Evolutionary conservation across 2,329 filamentous ascomycete species (phyloP).

Genomic region (Chaetothyriales sp.): DNA sequence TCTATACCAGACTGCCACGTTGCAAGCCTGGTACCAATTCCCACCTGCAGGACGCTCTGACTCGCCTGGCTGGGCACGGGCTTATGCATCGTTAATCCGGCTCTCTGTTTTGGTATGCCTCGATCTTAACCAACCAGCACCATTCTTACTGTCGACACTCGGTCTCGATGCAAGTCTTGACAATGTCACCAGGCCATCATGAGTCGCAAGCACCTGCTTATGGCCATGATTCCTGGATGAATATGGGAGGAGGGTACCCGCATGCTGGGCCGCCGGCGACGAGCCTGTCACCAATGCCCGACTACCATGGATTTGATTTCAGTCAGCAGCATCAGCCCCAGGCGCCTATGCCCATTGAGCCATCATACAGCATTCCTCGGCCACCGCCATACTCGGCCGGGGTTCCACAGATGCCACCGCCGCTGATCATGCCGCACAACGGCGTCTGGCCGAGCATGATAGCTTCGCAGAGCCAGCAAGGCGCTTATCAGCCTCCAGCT

Average conservation of each 20-base stretch:
- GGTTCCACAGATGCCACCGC: conserved; percentile 30
- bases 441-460: conserved; percentile 62
- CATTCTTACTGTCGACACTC: background rate
- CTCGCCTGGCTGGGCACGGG: conserved; percentile 2
- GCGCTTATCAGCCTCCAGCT: conserved; percentile 43
- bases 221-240: conserved; percentile 30
- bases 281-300: conserved; percentile 53
- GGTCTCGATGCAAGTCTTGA: conserved; percentile 17
- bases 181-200: conserved; percentile 32
- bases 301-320: conserved; percentile 49
- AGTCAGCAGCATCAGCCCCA: conserved; percentile 34
- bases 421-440: conserved; percentile 53
- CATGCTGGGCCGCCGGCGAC: conserved; percentile 10
- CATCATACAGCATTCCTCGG: conserved; percentile 39
- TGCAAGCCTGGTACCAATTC: conserved; percentile 1
- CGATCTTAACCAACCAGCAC: conserved; percentile 3
- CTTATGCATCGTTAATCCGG: conserved; percentile 11
- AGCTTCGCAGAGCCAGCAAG: conserved; percentile 28
- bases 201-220: conserved; percentile 31
- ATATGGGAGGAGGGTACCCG: conserved; percentile 29
- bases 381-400: conserved; percentile 42
- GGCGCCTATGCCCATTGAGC: conserved; percentile 45
- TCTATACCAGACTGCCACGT: conserved; percentile 3
- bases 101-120: conserved; percentile 2
- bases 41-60: conserved; percentile 1